Conservation (phyloP, 192 early-diverging fungal species). For the Coemansia sp. region DNA sequence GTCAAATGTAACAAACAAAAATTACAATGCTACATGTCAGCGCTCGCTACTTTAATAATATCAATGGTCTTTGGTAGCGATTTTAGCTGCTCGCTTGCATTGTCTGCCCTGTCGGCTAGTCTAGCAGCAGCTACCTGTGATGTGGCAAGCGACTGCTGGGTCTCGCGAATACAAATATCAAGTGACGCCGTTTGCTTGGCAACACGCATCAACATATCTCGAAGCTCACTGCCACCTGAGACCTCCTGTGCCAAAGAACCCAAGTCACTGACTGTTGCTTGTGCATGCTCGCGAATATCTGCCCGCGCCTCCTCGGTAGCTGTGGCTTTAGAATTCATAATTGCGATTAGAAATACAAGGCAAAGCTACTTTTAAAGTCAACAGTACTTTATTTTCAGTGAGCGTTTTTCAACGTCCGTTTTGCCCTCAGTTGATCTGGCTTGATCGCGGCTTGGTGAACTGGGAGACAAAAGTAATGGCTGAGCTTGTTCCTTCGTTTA, state of each 20-base stretch:
- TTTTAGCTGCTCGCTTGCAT: conserved; percentile 34
- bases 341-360: background rate
- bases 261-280: conserved; percentile 29
- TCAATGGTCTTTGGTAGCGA: conserved; percentile 44
- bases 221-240: conserved; percentile 45
- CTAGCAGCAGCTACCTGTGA: conserved; percentile 13
- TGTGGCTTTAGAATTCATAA: conserved; percentile 14
- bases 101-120: conserved; percentile 25
- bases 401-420: too few relatives aligned
- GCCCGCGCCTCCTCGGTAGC: conserved; percentile 42
- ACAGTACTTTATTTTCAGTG: too few relatives aligned
- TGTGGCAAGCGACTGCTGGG: conserved; percentile 37
- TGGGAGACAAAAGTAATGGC: too few relatives aligned
- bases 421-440: too few relatives aligned
- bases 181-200: conserved; percentile 40
- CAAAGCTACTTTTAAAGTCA: too few relatives aligned
- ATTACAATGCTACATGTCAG: conserved; percentile 15
- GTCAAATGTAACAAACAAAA: too few relatives aligned
- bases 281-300: conserved; percentile 49
- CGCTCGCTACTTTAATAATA: conserved; percentile 40
- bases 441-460: too few relatives aligned
- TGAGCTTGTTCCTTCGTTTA: too few relatives aligned
- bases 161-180: conserved; percentile 33
- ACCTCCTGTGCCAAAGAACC: conserved; percentile 42
- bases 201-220: conserved; percentile 32